Conservation (phyloP, 352 stramenopile species). For the Globisporangium canariense region DNA sequence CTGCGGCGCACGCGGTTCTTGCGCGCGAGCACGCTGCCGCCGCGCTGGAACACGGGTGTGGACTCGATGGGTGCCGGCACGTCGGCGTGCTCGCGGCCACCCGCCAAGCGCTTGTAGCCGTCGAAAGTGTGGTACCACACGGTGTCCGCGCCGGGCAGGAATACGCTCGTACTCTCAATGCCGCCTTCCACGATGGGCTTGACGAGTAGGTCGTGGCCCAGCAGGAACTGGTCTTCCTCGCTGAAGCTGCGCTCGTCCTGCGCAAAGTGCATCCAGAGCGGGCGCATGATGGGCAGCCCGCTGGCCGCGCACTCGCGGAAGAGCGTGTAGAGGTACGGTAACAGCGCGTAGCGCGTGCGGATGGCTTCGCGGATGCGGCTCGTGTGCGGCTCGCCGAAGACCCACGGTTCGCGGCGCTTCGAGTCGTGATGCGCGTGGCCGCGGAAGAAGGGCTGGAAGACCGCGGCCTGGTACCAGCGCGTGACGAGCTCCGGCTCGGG, state of each 20-base stretch:
- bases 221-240: slow-evolving; percentile 94
- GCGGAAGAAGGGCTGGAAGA: slow-evolving; percentile 98
- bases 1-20: slow-evolving; percentile 96
- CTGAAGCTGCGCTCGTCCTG: slow-evolving; percentile 76
- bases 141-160: slow-evolving; percentile 74
- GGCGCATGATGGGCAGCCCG: slow-evolving; percentile 89
- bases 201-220: slow-evolving; percentile 94
- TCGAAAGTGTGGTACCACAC: slow-evolving; percentile 93
- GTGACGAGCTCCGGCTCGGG: slow-evolving; percentile 96
- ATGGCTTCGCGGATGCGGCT: slow-evolving; percentile 87
- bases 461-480: slow-evolving; percentile 94
- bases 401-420: slow-evolving; percentile 97
- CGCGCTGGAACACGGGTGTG: slow-evolving; percentile 96
- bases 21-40: slow-evolving; percentile 92
- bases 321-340: slow-evolving; percentile 95
- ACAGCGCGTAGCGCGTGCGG: slow-evolving; percentile 93
- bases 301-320: slow-evolving; percentile 58
- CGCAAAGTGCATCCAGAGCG: slow-evolving; percentile 97
- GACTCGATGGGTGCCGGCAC: slow-evolving; percentile 90
- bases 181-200: slow-evolving; percentile 93
- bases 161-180: slow-evolving; percentile 80
- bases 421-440: slow-evolving; percentile 99
- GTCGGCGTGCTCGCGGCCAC: slow-evolving; percentile 52
- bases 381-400: slow-evolving; percentile 96
- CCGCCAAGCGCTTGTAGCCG: slow-evolving; percentile 49